These are phyloP conservation scores for Populus simonii DNA, from an alignment of 345 rosid genomes.

Conservation along the genomic window DNA sequence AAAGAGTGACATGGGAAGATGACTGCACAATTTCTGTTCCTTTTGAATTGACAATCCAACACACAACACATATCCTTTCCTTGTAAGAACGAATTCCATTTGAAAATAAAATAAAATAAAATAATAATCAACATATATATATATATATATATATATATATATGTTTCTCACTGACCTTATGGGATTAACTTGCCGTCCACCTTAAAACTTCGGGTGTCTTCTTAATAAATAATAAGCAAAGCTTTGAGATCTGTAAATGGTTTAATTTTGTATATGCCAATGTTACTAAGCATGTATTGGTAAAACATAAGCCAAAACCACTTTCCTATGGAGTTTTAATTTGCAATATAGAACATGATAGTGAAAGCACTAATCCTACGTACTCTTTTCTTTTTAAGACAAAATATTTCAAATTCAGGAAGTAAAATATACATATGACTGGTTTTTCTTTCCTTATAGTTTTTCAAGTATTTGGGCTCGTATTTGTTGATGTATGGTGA, in stretches of 20 bases:
- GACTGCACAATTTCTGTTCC: neutral
- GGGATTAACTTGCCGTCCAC: neutral
- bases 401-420: no score
- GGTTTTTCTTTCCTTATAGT: no score
- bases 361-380: slow-evolving; percentile 3
- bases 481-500: no score
- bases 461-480: no score
- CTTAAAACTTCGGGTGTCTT: neutral
- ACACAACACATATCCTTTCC: neutral
- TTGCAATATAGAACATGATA: slow-evolving; percentile 11
- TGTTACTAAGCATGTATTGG: neutral
- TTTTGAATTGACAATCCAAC: neutral
- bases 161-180: neutral
- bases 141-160: no score
- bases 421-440: no score
- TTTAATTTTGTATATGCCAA: slow-evolving; percentile 1
- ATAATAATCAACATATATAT: no score
- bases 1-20: no score
- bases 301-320: slow-evolving; percentile 19
- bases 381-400: no score
- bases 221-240: neutral
- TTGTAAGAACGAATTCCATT: neutral
- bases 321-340: neutral
- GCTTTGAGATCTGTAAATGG: neutral
- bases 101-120: neutral